Conservation (phyloP, 2,329 filamentous ascomycete genomes). For the Beauveria medogensis region DNA sequence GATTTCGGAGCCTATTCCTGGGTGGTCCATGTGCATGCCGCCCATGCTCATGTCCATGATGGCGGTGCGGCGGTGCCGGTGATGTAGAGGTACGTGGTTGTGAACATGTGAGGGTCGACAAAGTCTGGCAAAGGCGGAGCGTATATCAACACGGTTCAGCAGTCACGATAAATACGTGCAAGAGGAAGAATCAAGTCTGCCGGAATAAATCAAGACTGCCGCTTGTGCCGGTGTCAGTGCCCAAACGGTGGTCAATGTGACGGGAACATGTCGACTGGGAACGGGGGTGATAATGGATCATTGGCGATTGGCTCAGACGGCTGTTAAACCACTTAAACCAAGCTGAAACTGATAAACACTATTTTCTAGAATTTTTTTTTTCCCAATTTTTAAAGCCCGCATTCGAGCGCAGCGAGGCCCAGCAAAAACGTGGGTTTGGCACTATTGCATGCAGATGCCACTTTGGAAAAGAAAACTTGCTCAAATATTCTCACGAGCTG, state of each 20-base stretch:
- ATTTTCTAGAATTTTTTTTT: not conserved
- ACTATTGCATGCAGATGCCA: constrained; percentile 10
- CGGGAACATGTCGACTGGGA: not conserved
- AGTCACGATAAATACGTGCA: too few relatives aligned
- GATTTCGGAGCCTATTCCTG: constrained; percentile 31
- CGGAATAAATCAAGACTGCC: not conserved
- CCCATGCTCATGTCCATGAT: constrained; percentile 23
- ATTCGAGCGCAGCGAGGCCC: not conserved
- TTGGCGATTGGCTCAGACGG: not conserved
- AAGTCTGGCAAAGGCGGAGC: not conserved
- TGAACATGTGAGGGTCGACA: not conserved
- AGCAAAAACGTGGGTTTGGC: not conserved
- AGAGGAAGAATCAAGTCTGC: not conserved
- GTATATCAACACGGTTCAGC: too few relatives aligned
- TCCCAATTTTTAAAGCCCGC: not conserved
- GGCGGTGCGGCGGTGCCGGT: not conserved
- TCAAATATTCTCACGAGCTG: constrained; percentile 30
- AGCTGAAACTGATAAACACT: not conserved
- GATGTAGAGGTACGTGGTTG: not conserved
- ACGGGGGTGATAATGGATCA: not conserved
- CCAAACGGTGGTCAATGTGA: not conserved
- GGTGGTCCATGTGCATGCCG: constrained; percentile 23
- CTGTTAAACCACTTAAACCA: not conserved
- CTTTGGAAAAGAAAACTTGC: constrained; percentile 24
- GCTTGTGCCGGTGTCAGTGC: not conserved